Percentiles rank a stretch among this genome's conserved stretches.
Evolutionary conservation across 2,329 filamentous ascomycete genomes (phyloP).

Genomic region (Ascochyta fabae): DNA sequence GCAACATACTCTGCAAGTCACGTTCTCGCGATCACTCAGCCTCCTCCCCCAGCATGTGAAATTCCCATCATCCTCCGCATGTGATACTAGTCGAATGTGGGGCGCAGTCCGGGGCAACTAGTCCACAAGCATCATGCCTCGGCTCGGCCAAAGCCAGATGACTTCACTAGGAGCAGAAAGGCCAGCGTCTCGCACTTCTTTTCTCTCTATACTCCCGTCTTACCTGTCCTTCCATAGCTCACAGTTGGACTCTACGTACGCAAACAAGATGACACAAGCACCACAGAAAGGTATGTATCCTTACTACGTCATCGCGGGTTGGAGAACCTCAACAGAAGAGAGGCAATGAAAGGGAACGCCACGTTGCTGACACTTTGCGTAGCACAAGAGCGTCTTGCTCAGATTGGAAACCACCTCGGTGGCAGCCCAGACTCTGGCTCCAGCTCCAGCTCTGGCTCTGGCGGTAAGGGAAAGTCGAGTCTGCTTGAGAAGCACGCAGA

Average conservation of each 20-base stretch:
- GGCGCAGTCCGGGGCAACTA: conserved; percentile 9
- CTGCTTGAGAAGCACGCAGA: conserved; percentile 63
- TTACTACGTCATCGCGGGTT: background rate
- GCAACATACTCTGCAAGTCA: conserved; percentile 5
- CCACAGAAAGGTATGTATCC: conserved; percentile 15
- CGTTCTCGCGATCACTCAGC: background rate
- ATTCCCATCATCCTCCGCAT: conserved; percentile 19
- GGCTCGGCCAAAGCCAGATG: conserved; percentile 16
- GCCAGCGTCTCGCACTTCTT: conserved; percentile 12
- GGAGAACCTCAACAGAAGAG: background rate
- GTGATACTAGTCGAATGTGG: conserved; percentile 20
- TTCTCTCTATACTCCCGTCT: background rate
- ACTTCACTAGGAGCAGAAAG: conserved; percentile 14
- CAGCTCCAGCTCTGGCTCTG: conserved; percentile 11
- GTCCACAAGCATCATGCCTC: conserved; percentile 14
- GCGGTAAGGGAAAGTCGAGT: conserved; percentile 49
- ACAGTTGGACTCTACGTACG: background rate
- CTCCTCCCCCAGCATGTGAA: conserved; percentile 28
- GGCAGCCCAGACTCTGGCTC: conserved; percentile 23
- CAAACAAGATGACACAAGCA: conserved; percentile 16
- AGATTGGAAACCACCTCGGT: conserved; percentile 64
- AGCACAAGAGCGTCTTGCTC: conserved; percentile 66
- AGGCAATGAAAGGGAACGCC: conserved; percentile 3
- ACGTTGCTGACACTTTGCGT: conserved; percentile 1
- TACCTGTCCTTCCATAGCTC: background rate